Base-by-base conservation (phyloP, 106 monocot species). In the Ottelia alismoides region DNA sequence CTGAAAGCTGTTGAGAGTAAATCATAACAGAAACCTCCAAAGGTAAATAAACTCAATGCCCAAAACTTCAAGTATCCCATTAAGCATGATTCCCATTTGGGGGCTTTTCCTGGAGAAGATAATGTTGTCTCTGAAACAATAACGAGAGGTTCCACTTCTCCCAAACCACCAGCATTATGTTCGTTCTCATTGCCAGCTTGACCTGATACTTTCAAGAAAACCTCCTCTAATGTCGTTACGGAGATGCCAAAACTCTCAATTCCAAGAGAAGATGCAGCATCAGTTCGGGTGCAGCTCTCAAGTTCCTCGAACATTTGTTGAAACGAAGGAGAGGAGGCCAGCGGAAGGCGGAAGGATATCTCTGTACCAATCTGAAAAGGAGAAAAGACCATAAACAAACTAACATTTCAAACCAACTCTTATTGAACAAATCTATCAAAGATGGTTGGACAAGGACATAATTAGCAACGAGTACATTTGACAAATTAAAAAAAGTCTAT, bases 241-340 rank as follows among this genome's bases (percentile, higher is more conserved):
- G 92, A 92, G 28, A 92, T 82, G 30, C 92, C 92, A 66, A 82
- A 92, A 73, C 92, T 82, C 59, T 82, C 66, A 60, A 92, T 76
- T 29, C 71, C 81, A n/a, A n/a, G n/a, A n/a, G n/a, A 28, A 20
- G 57, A 20, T 25, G 7, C 57, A n/a, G 25, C 27, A 47, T 51
- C 48, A 64, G 61, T 45, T 74, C 25, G 76, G 20, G 78, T 85
- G 66, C 61, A 78, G 45, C 78, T 65, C 31, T 92, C 92, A 68
- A 92, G 81, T 53, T 92, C 92, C 17, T 82, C 72, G 53, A 92
- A 92, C 85, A 92, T 85, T 63, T 67, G 64, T 62, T 82, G 82
- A 56, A 92, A 92, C 14, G 73, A 85, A 35, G 74, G 55, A 49
- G 85, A 81, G 48, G 85, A 75, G 23, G 73, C 40, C 51, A 85